Evolutionary conservation across 2,329 filamentous ascomycete genomes (phyloP), one percentile per base, ranked within the genome.

Genomic region (Mycocentrospora acerina): DNA sequence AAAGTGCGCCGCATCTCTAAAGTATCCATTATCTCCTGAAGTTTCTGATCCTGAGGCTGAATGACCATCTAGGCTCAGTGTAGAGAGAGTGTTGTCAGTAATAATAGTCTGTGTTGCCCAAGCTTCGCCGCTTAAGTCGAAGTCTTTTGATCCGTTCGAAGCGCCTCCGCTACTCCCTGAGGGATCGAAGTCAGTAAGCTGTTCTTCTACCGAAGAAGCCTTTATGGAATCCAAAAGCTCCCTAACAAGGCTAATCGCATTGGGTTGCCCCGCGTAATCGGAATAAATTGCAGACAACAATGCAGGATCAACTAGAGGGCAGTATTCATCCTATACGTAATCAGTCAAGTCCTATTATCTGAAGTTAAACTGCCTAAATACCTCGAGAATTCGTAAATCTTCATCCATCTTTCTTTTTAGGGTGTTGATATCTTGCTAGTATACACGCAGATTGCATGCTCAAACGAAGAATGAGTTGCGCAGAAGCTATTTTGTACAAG

Each of bases 161-260:
- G 48, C 46, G 43, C 46, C 54, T 10, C 76, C 78, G 18, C 82
- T 79, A 17, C 84, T 80, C 3, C 86, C 88, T 22, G 86, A 88
- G 0, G 87, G 80, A 51, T 93, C 88, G 59, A 95, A 95, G 0
- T 82, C 83, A 8, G 80, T 82, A 12, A 82, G 78, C 57, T 93
- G 87, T 60, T 93, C 85, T 2, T 71, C 68, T 0, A 72, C 62
- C 1, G 86, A 88, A 41, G 78, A 72, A 19, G 79, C 71, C 35
- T 85, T 85, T 11, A 96, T 69, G 1, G 69, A 65, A n/a, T 85
- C 74, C 1, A 96, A 73, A 0, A 78, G 75, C n/a, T 70, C 60
- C 19, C 78, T 77, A 3, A 83, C 81, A 8, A 72, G 69, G 3
- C 75, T 59, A 28, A 82, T 71, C 1, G 69, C 62, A 1, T 75